Base-by-base conservation (phyloP, 2,329 filamentous ascomycete species). In the Simplicillium sp. region DNA sequence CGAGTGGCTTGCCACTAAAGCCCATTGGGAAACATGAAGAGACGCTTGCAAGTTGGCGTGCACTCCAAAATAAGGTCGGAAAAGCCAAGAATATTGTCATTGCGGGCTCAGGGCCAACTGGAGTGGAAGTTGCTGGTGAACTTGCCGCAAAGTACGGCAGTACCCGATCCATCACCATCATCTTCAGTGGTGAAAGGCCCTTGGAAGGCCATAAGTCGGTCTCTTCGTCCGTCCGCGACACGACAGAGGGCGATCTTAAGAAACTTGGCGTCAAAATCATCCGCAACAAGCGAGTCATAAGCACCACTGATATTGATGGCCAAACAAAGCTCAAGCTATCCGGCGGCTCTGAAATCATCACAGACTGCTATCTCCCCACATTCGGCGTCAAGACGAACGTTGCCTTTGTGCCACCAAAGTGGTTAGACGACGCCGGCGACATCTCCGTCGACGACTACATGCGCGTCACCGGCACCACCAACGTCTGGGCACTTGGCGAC, bases 1-100 rank as follows among this genome's bases (percentile, higher is more conserved):
- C 59, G n/a, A 58, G 50, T 39, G 47, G 50, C 16, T 48, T 67
- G 18, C 70, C 71, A 2, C 70, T 72, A 54, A 76, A 76, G 50
- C 61, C 59, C 17, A 47, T 62, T 28, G 68, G 65, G 44, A 62
- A 59, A 12, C 61, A 70, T 48, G 64, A 71, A 45, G 59, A 66
- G 28, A 62, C 63, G 3, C 39, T 60, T 4, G 50, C 54, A 2
- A 52, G 57, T 11, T 58, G 73, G 42, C 51, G 60, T 25, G 38
- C 49, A 9, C 39, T 61, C 2, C 50, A 60, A 36, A 43, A 31
- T 1, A 38, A 44, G 34, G 46, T 61, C 18, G 37, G 37, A 1
- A 20, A 41, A 1, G 39, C 55, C 29, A 57, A 55, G 8, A 54
- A 53, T 5, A 62, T 67, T 39, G 47, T 66, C 7, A 28, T 67